Conservation (phyloP, 129 eudicot species). For the Gnaphalium uliginosum region DNA sequence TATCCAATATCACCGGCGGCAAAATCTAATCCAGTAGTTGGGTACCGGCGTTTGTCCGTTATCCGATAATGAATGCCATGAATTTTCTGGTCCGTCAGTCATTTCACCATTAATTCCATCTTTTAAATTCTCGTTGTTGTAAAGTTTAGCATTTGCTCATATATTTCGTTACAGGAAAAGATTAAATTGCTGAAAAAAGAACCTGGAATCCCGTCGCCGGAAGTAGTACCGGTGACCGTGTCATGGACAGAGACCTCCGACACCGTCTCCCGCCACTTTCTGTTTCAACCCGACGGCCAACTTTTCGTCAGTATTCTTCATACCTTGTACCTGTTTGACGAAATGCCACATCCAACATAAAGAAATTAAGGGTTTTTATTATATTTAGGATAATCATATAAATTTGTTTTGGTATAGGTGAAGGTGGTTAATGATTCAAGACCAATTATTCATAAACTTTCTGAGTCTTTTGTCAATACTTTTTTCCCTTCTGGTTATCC, state of each 20-base stretch:
- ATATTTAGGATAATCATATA: background rate
- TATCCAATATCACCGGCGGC: conserved; percentile 25
- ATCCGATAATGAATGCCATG: background rate
- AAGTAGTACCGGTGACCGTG: conserved; percentile 32
- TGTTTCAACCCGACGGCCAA: conserved; percentile 55
- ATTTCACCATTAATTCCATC: background rate
- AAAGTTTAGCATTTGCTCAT: background rate
- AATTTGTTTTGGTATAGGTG: conserved; percentile 42
- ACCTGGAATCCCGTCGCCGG: conserved; percentile 34
- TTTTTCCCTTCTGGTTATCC: conserved; percentile 97
- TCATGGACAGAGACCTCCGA: conserved; percentile 77
- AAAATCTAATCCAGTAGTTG: conserved; percentile 10
- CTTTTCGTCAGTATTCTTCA: conserved; percentile 48
- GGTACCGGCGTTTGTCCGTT: background rate
- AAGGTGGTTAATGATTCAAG: conserved; percentile 69
- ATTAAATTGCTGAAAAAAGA: conserved; percentile 45
- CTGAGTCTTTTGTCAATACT: conserved; percentile 74
- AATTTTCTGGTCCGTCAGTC: conserved; percentile 24
- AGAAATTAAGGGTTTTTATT: background rate
- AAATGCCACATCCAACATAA: conserved; percentile 13
- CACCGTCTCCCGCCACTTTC: conserved; percentile 59
- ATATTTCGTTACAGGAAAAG: conserved; percentile 39
- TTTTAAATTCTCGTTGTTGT: background rate
- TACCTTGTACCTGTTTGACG: conserved; percentile 17
- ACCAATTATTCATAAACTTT: conserved; percentile 60